Evolutionary conservation across 148 eudicot species (phyloP).

Genomic region (Pouteria glomerata): DNA sequence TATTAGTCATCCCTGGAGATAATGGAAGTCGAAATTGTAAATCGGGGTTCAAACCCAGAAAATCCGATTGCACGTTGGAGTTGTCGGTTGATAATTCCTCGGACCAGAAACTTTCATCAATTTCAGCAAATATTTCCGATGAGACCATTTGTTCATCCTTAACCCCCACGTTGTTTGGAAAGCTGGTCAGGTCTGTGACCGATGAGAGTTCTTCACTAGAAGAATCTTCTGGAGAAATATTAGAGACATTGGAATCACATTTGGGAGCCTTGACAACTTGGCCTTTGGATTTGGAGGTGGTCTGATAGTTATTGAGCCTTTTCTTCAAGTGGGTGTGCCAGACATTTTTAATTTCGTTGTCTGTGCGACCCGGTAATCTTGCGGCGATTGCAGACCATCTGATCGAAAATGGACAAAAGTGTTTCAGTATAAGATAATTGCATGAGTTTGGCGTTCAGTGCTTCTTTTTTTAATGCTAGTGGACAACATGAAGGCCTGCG

Average conservation of each 20-base stretch:
- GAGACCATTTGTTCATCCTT: conserved; percentile 11
- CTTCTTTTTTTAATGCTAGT: neutral
- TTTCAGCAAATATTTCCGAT: conserved; percentile 24
- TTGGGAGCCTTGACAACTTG: neutral
- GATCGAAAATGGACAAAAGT: conserved; percentile 9
- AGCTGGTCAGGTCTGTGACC: conserved; percentile 25
- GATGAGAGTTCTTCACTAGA: conserved; percentile 42
- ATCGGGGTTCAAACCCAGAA: neutral
- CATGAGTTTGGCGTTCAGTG: neutral
- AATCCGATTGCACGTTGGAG: neutral
- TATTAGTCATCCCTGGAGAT: neutral
- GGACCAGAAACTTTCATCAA: conserved; percentile 65
- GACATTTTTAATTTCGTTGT: conserved; percentile 74
- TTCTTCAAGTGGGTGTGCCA: conserved; percentile 87
- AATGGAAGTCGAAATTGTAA: neutral
- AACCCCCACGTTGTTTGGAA: neutral
- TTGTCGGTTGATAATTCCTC: conserved; percentile 17
- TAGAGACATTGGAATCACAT: conserved; percentile 8
- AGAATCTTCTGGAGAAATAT: conserved; percentile 29
- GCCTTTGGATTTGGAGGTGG: conserved; percentile 7
- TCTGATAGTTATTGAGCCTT: conserved; percentile 32
- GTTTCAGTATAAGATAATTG: neutral
- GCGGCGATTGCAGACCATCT: conserved; percentile 85
- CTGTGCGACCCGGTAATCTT: conserved; percentile 72
- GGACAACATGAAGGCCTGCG: neutral